Base-by-base conservation (phyloP, 441 rosid genomes). In the Flueggea neowawraea region DNA sequence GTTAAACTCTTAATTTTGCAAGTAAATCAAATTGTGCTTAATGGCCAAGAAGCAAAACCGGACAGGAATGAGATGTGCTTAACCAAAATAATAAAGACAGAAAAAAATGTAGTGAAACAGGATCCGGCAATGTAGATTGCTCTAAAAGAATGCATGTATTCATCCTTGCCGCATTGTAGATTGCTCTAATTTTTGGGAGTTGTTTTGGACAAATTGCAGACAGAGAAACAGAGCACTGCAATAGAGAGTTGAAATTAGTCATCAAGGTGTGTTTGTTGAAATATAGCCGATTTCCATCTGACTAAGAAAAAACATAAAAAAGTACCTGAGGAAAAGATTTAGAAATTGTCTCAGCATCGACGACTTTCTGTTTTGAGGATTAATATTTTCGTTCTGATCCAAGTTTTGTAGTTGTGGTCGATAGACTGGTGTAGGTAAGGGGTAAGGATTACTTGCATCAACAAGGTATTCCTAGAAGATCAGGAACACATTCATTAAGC, bases 391-490 rank as follows among this genome's bases (percentile, higher is more conserved):
- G 67, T 65, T 73, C 70, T 77, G 77, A 65, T 91, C 97, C 64
- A 73, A 72, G 60, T 69, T 87, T 77, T 77, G 92, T 59, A 84
- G 52, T 66, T 80, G 86, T 36, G 96, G 96, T 62, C 86, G 84
- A 78, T 82, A 91, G 61, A 95, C 97, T 71, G 99, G 96, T 64
- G 99, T 91, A 59, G 99, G 92, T 71, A 95, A 85, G 28, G 95
- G 84, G 75, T 87, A 60, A 63, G 98, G 99, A 64, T 91, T 91
- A 74, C 97, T 91, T 61, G 98, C 97, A 70, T 96, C 84, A 82
- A 22, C 28, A 22, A 22, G 28, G 28, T 22, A 22, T 22, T 0
- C 2, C 28, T 22, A 22, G 28, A 22, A 22, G 28, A 22, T 22
- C 28, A 22, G 28, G 28, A 22, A 22, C 1, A 22, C 28, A 22